Evolutionary conservation across 2,329 filamentous ascomycete genomes (phyloP).

Genomic region (Fusarium sacchari): DNA sequence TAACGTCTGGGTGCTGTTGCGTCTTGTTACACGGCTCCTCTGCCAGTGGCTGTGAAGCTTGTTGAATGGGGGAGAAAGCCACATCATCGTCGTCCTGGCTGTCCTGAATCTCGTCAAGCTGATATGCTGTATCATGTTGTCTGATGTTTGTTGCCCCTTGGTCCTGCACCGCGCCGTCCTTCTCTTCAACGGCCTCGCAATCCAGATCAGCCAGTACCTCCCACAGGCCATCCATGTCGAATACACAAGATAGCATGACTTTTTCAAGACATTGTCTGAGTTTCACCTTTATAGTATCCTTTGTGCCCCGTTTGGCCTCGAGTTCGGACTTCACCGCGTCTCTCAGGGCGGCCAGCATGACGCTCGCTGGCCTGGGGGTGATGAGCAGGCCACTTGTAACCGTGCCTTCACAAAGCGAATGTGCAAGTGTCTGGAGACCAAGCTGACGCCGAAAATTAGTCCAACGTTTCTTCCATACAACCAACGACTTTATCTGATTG

Average conservation of each 20-base stretch:
- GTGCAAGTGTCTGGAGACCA: constrained; percentile 60
- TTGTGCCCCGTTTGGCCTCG: constrained; percentile 21
- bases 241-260: constrained; percentile 65
- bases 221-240: constrained; percentile 67
- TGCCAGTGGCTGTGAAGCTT: not conserved
- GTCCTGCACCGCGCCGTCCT: constrained; percentile 14
- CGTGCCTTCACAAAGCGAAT: constrained; percentile 48
- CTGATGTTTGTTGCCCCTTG: not conserved
- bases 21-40: not conserved
- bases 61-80: constrained; percentile 17
- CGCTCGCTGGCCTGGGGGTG: constrained; percentile 57
- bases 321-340: constrained; percentile 54
- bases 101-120: constrained; percentile 46
- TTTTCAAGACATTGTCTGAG: constrained; percentile 56
- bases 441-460: constrained; percentile 47
- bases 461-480: not conserved
- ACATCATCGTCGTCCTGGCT: constrained; percentile 49
- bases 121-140: not conserved
- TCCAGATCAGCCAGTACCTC: constrained; percentile 66
- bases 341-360: constrained; percentile 55
- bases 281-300: constrained; percentile 31
- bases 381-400: constrained; percentile 54
- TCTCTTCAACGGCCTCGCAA: constrained; percentile 49
- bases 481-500: not conserved
- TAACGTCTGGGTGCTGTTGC: constrained; percentile 49